Evolutionary conservation across 306 rosid genomes (phyloP).

Genomic region (Sindora glabra): DNA sequence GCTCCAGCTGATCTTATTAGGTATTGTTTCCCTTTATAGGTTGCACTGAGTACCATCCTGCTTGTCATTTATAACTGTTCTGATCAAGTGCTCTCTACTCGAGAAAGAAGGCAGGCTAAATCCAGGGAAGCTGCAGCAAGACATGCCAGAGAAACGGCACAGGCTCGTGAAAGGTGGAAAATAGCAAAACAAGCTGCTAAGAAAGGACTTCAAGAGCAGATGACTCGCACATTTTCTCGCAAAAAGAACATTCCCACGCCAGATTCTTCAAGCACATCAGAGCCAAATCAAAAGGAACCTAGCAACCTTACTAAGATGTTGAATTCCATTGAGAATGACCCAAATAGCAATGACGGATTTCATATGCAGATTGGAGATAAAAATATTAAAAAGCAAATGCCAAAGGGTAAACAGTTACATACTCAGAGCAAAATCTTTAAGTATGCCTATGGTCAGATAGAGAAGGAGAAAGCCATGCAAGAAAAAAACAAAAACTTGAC

Average conservation of each 20-base stretch:
- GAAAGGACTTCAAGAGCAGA: slow-evolving; percentile 47
- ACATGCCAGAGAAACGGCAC: slow-evolving; percentile 62
- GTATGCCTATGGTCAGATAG: slow-evolving; percentile 79
- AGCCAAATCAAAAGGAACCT: slow-evolving; percentile 32
- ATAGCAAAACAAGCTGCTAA: slow-evolving; percentile 47
- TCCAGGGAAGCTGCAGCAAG: slow-evolving; percentile 72
- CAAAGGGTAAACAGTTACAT: slow-evolving; percentile 44
- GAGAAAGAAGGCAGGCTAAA: slow-evolving; percentile 67
- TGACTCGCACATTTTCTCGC: slow-evolving; percentile 67
- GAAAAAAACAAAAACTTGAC: slow-evolving; percentile 59
- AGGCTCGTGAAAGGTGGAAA: slow-evolving; percentile 75
- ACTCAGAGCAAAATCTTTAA: slow-evolving; percentile 77
- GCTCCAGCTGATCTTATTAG: slow-evolving; percentile 15
- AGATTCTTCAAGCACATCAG: slow-evolving; percentile 28
- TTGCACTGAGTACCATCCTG: slow-evolving; percentile 43
- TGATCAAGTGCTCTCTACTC: slow-evolving; percentile 65
- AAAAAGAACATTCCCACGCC: slow-evolving; percentile 40
- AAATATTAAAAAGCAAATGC: slow-evolving; percentile 51
- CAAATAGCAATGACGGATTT: slow-evolving; percentile 49
- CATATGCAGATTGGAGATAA: slow-evolving; percentile 60
- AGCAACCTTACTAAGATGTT: slow-evolving; percentile 54
- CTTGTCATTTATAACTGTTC: slow-evolving; percentile 61
- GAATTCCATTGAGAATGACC: slow-evolving; percentile 46
- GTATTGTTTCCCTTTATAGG: slow-evolving; percentile 40
- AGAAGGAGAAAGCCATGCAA: slow-evolving; percentile 82